Conservation (phyloP, 2,329 filamentous ascomycete genomes). For the Cladophialophora chaetospira region DNA sequence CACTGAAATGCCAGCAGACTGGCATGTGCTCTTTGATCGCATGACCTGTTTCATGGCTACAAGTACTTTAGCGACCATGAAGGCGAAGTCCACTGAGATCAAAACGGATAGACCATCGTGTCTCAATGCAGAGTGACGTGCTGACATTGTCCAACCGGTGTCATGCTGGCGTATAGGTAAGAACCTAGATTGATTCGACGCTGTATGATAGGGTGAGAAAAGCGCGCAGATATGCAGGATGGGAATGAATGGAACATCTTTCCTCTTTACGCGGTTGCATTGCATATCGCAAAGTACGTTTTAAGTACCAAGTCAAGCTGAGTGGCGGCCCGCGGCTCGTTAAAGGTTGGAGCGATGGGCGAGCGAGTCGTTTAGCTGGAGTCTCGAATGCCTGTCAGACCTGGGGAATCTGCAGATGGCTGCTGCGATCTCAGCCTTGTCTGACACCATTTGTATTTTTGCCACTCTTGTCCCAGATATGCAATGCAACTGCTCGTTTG, state of each 20-base stretch:
- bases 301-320: background rate
- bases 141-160: background rate
- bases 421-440: background rate
- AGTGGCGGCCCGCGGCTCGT: background rate
- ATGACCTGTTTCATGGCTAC: too few species aligned
- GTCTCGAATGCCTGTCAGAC: background rate
- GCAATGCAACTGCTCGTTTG: background rate
- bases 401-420: background rate
- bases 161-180: background rate
- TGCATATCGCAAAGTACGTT: background rate
- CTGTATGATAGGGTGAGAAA: constrained; percentile 1
- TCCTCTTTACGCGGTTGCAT: background rate
- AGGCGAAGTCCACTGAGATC: too few species aligned
- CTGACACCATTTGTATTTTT: background rate
- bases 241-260: background rate
- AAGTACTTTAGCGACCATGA: too few species aligned
- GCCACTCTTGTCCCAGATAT: background rate
- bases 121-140: constrained; percentile 3
- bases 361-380: too few species aligned
- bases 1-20: too few species aligned
- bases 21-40: too few species aligned
- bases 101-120: too few species aligned
- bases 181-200: background rate
- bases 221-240: background rate
- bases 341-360: background rate